phyloP scores from a whole-genome alignment of 2,329 filamentous ascomycete species.

The Penicillium frequentans region DNA sequence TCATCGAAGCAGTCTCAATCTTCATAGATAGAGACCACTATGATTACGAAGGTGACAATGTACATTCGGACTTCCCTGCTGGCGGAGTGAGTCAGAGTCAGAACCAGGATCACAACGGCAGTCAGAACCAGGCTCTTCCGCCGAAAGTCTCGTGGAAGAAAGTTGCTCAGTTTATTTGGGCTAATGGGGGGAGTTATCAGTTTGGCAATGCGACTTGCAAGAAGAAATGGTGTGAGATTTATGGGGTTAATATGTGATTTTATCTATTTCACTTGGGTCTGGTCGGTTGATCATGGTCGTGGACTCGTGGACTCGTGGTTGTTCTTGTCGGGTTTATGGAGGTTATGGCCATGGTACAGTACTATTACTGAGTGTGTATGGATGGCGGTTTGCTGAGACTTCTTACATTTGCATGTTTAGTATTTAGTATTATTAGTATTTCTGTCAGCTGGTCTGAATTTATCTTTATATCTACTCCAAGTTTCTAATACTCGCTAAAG shows the following conservation, averaged over 20 bases:
- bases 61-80: too few species aligned
- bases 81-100: too few species aligned
- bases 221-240: constrained; percentile 59
- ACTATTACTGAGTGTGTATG: too few species aligned
- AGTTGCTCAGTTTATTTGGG: constrained; percentile 54
- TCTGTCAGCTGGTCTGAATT: too few species aligned
- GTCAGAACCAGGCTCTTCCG: background rate
- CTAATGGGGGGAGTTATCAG: constrained; percentile 56
- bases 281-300: background rate
- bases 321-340: background rate
- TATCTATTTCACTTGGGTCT: background rate
- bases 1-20: constrained; percentile 39
- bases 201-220: constrained; percentile 64
- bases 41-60: background rate
- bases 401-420: too few species aligned
- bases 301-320: background rate
- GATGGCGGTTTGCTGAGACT: too few species aligned
- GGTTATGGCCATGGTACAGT: too few species aligned
- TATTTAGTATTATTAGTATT: too few species aligned
- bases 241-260: constrained; percentile 15
- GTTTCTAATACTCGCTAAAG: too few species aligned
- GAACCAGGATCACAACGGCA: background rate
- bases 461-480: too few species aligned
- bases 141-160: constrained; percentile 60
- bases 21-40: constrained; percentile 14